phyloP scores from a whole-genome alignment of 495 filamentous ascomycete genomes.

The Rhypophila decipiens region DNA sequence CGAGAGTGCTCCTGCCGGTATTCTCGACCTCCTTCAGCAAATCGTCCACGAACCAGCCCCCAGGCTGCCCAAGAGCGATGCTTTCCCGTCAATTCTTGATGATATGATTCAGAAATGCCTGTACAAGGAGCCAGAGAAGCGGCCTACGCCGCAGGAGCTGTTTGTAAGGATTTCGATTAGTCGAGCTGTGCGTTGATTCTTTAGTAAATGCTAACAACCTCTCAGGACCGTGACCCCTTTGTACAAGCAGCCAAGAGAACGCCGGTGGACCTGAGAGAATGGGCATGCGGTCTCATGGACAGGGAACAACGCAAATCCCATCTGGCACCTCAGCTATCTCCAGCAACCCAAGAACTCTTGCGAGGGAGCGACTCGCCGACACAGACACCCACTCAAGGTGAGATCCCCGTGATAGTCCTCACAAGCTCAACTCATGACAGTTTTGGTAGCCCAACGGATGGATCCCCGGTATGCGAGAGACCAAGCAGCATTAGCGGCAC shows the following conservation, averaged over 20 bases:
- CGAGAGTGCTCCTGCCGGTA: slow-evolving; percentile 79
- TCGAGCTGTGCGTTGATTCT: background rate
- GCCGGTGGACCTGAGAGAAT: slow-evolving; percentile 80
- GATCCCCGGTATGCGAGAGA: slow-evolving; percentile 39
- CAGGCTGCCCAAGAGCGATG: slow-evolving; percentile 89
- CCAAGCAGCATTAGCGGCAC: slow-evolving; percentile 34
- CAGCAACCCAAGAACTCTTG: slow-evolving; percentile 50
- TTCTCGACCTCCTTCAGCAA: slow-evolving; percentile 91
- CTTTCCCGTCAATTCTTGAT: slow-evolving; percentile 89
- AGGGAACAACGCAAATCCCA: slow-evolving; percentile 88
- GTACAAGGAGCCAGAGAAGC: slow-evolving; percentile 75
- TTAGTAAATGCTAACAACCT: slow-evolving; percentile 12
- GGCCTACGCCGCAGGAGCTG: slow-evolving; percentile 87
- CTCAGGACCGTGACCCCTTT: slow-evolving; percentile 80
- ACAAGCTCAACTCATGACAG: slow-evolving; percentile 33
- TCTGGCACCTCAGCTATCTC: slow-evolving; percentile 61
- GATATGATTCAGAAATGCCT: slow-evolving; percentile 96
- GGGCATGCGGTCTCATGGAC: slow-evolving; percentile 88
- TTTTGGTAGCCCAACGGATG: slow-evolving; percentile 29
- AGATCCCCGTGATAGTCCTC: slow-evolving; percentile 57
- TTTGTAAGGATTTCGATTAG: slow-evolving; percentile 38
- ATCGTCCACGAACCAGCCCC: slow-evolving; percentile 96
- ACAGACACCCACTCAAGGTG: slow-evolving; percentile 57
- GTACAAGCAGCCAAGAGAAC: slow-evolving; percentile 92
- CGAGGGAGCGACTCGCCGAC: slow-evolving; percentile 48